phyloP scores from a whole-genome alignment of 768 basidiomycete species.

The Suillus fuscotomentosus region DNA sequence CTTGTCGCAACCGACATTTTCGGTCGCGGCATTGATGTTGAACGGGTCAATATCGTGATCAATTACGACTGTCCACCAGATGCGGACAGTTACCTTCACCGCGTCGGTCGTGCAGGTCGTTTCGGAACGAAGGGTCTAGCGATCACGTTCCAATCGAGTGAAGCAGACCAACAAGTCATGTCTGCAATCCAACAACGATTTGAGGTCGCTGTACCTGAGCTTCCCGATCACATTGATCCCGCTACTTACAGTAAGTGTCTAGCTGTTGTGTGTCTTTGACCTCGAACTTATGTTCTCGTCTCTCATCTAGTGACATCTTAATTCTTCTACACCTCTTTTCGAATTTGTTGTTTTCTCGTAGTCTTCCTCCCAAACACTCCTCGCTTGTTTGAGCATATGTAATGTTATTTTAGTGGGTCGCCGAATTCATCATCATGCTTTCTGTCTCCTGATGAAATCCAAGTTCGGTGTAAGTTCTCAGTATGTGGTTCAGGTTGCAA shows the following conservation, averaged over 20 bases:
- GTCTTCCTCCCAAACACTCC: conserved; percentile 4
- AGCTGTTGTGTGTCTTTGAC: not conserved
- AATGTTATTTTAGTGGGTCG: conserved; percentile 20
- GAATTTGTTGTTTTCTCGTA: conserved; percentile 1
- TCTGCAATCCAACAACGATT: conserved; percentile 92
- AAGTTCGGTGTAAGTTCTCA: not conserved
- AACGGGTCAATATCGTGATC: conserved; percentile 98
- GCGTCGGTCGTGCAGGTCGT: conserved; percentile 98
- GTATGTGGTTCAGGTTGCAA: not conserved
- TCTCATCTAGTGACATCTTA: conserved; percentile 42
- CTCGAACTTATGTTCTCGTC: conserved; percentile 1
- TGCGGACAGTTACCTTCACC: conserved; percentile 97
- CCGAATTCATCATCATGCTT: conserved; percentile 3
- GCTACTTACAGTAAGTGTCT: conserved; percentile 86
- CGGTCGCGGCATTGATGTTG: conserved; percentile 98
- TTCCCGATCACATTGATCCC: conserved; percentile 92
- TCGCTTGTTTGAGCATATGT: conserved; percentile 12
- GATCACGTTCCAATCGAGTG: conserved; percentile 93
- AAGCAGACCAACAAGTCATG: conserved; percentile 93
- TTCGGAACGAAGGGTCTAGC: conserved; percentile 99
- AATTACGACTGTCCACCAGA: conserved; percentile 98
- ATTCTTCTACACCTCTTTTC: conserved; percentile 21
- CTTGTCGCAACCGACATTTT: conserved; percentile 99
- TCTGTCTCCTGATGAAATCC: not conserved
- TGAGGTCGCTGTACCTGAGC: conserved; percentile 94